phyloP scores from a whole-genome alignment of 768 basidiomycete genomes.

The Albatrellus ellisii region DNA sequence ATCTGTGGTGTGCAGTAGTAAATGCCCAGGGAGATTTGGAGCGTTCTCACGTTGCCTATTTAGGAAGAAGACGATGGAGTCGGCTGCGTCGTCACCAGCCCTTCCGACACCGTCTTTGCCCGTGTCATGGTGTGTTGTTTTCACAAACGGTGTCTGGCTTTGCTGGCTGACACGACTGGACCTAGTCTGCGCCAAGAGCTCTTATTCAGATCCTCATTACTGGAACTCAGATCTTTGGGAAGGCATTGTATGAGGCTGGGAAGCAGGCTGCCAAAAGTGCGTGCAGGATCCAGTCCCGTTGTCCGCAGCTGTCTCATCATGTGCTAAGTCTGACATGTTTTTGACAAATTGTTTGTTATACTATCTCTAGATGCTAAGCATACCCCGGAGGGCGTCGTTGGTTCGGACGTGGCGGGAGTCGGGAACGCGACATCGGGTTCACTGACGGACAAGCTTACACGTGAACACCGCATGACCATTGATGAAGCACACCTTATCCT shows the following conservation, averaged over 20 bases:
- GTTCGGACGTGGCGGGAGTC: slow-evolving; percentile 58
- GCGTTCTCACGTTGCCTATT: background rate
- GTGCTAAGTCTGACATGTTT: background rate
- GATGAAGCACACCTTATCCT: slow-evolving; percentile 93
- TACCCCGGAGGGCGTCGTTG: slow-evolving; percentile 56
- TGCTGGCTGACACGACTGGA: background rate
- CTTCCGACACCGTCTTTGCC: background rate
- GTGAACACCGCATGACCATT: slow-evolving; percentile 82
- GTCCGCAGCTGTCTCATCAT: background rate
- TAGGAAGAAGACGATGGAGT: background rate
- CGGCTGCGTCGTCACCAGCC: background rate
- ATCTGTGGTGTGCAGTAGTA: background rate
- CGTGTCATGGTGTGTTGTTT: slow-evolving; percentile 1
- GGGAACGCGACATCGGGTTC: slow-evolving; percentile 66
- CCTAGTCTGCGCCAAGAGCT: slow-evolving; percentile 65
- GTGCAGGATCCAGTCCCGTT: slow-evolving; percentile 16
- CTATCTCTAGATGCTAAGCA: slow-evolving; percentile 62
- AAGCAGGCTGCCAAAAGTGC: slow-evolving; percentile 88
- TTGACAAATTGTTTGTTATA: background rate
- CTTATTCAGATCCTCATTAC: slow-evolving; percentile 71
- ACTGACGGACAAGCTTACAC: slow-evolving; percentile 66
- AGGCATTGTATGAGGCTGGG: slow-evolving; percentile 83
- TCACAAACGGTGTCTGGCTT: background rate
- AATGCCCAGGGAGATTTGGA: background rate
- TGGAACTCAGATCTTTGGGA: slow-evolving; percentile 76